Evolutionary conservation across 441 rosid species (phyloP).

Genomic region (Populus hybrid): DNA sequence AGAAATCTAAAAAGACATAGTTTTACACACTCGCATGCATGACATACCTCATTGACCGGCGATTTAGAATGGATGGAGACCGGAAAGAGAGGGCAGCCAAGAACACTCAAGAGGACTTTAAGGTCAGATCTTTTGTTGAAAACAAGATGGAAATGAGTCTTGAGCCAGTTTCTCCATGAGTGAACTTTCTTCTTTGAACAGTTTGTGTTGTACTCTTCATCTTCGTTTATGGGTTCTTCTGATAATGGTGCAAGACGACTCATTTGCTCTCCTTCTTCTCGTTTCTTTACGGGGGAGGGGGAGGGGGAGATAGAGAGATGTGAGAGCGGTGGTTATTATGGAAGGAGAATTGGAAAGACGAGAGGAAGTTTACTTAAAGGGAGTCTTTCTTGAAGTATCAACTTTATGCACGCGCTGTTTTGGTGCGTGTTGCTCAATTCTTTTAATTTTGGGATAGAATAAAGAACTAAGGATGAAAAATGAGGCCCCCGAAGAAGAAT

Average conservation of each 20-base stretch:
- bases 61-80: constrained; percentile 42
- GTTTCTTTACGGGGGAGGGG: not conserved
- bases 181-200: constrained; percentile 35
- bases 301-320: no score
- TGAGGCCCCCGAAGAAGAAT: no score
- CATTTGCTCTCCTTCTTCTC: constrained; percentile 21
- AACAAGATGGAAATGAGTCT: constrained; percentile 43
- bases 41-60: constrained; percentile 47
- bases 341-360: constrained; percentile 13
- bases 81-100: constrained; percentile 86
- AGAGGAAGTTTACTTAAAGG: constrained; percentile 20
- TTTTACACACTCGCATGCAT: not conserved
- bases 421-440: constrained; percentile 24
- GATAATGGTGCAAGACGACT: constrained; percentile 70
- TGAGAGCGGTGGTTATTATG: not conserved
- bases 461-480: no score
- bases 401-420: constrained; percentile 25
- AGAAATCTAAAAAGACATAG: not conserved
- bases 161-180: constrained; percentile 74
- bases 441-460: not conserved
- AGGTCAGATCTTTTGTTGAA: constrained; percentile 54
- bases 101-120: constrained; percentile 66
- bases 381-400: not conserved
- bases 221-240: constrained; percentile 68
- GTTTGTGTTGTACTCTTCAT: constrained; percentile 28